Base-by-base conservation (phyloP, 1,139 yeast species). In the Trichomonascaceae sp. region DNA sequence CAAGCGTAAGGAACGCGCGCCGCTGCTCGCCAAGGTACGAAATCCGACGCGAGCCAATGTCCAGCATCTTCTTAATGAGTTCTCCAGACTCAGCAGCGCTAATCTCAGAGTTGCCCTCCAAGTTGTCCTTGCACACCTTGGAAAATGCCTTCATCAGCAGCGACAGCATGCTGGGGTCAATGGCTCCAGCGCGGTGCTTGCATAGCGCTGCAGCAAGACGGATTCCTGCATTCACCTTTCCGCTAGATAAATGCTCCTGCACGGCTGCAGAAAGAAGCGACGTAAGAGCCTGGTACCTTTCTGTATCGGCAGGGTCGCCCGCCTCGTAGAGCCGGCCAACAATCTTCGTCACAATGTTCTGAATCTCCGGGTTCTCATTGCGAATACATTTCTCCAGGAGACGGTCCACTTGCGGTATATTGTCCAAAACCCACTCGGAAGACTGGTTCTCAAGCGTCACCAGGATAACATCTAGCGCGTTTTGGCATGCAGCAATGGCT, bases 1-100 rank as follows among this genome's bases (percentile, higher is more conserved):
- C 65, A 6, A 87, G 64, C 0, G 93, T 77, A 43, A 92, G 60
- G 52, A 87, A 92, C 16, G 84, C 76, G 34, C 98, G 70, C 39
- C 98, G 71, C 51, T 92, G 96, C 45, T 92, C 99, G 1, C 95
- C 97, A 18, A 92, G 64, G 22, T 72, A 68, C 0, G 93, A 73
- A 13, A 92, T 82, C 47, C 96, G 71, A 65, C 73, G 68, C 0
- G 94, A 76, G 1, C 87, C 74, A 37, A 89, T 69, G 43, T 77
- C 78, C 34, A 92, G 63, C 20, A 84, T 72, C 54, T 79, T 79
- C 43, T 80, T 85, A 34, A 87, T 60, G 15, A 87, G 60, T 40
- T 71, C 72, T 1, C 76, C 4, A 87, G 80, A 49, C 82, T 94
- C 45, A 67, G 67, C 36, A 5, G 37, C 30, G 3, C 22, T 26